Percentiles rank a stretch among this genome's conserved stretches.
These are phyloP conservation scores for Keithomyces neogunnii DNA, from an alignment of 2,329 filamentous ascomycete genomes.

Conservation along the genomic window DNA sequence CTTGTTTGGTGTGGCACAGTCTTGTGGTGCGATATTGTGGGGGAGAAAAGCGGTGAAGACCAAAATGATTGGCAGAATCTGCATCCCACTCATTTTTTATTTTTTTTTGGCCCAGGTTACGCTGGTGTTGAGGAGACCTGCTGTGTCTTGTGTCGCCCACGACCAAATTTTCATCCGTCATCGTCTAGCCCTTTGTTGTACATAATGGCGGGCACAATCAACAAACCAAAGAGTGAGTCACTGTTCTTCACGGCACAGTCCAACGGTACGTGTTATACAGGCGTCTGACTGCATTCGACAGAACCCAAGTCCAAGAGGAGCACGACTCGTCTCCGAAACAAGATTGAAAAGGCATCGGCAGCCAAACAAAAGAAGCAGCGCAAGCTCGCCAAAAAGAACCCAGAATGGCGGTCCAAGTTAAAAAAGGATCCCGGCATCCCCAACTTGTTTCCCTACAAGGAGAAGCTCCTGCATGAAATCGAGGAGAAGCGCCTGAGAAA, in stretches of 20 bases:
- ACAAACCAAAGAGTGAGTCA: slow-evolving; percentile 44
- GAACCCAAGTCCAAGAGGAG: slow-evolving; percentile 93
- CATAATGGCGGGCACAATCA: slow-evolving; percentile 45
- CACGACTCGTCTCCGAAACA: slow-evolving; percentile 82
- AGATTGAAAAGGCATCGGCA: slow-evolving; percentile 86
- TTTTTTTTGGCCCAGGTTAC: slow-evolving; percentile 1
- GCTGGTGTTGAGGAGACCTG: neutral
- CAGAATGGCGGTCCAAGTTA: slow-evolving; percentile 87
- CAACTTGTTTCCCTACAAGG: slow-evolving; percentile 96
- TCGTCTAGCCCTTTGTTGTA: neutral
- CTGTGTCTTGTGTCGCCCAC: slow-evolving; percentile 1
- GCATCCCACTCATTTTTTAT: slow-evolving; percentile 31
- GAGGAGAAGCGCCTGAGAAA: slow-evolving; percentile 79
- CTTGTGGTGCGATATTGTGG: slow-evolving; percentile 4
- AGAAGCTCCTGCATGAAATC: slow-evolving; percentile 87
- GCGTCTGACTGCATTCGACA: slow-evolving; percentile 24
- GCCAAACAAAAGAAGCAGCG: slow-evolving; percentile 86
- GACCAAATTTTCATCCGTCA: neutral
- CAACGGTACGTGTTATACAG: neutral
- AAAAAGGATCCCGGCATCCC: slow-evolving; percentile 99
- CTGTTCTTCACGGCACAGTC: too few relatives aligned
- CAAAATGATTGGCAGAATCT: slow-evolving; percentile 25
- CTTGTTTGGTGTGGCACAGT: too few relatives aligned
- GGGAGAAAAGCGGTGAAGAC: slow-evolving; percentile 21
- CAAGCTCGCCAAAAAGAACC: slow-evolving; percentile 91